Conservation (phyloP, 805 yeast genomes). For the Candida mattraensis region DNA sequence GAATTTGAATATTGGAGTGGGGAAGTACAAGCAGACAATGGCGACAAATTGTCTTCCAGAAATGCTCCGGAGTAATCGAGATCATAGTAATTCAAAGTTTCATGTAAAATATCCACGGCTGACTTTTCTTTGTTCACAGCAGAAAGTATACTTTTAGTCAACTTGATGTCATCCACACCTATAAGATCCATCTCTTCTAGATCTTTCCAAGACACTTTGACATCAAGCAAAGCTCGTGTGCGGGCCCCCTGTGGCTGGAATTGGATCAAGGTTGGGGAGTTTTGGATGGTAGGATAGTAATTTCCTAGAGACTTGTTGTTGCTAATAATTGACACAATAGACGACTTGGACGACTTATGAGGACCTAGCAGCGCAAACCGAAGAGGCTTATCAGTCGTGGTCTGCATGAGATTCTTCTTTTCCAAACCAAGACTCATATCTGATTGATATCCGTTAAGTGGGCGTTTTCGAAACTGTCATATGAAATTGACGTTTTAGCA, state of each 20-base stretch:
- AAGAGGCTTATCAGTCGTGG: slow-evolving; percentile 32
- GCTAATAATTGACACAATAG: slow-evolving; percentile 31
- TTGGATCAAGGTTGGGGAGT: slow-evolving; percentile 57
- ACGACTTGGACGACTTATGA: slow-evolving; percentile 32
- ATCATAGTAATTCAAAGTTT: slow-evolving; percentile 29
- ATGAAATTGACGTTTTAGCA: too few relatives aligned
- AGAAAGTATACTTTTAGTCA: slow-evolving; percentile 18
- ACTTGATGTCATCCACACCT: slow-evolving; percentile 10
- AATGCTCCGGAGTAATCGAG: slow-evolving; percentile 27
- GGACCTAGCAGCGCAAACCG: slow-evolving; percentile 35
- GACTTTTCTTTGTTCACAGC: slow-evolving; percentile 12
- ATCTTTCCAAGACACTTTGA: slow-evolving; percentile 42
- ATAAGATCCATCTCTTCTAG: slow-evolving; percentile 31
- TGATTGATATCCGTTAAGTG: too few relatives aligned
- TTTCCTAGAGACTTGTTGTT: slow-evolving; percentile 48
- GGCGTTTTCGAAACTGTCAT: too few relatives aligned
- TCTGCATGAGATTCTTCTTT: slow-evolving; percentile 25
- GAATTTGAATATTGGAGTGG: slow-evolving; percentile 10
- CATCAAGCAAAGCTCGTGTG: slow-evolving; percentile 47
- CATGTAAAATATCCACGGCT: slow-evolving; percentile 11
- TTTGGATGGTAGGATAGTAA: slow-evolving; percentile 70
- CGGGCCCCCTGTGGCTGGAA: slow-evolving; percentile 43
- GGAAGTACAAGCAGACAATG: slow-evolving; percentile 14
- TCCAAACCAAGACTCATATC: too few relatives aligned
- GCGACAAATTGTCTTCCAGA: slow-evolving; percentile 17